These are phyloP conservation scores for Paecilomyces niveus DNA, from an alignment of 2,329 filamentous ascomycete species.

Conservation along the genomic window DNA sequence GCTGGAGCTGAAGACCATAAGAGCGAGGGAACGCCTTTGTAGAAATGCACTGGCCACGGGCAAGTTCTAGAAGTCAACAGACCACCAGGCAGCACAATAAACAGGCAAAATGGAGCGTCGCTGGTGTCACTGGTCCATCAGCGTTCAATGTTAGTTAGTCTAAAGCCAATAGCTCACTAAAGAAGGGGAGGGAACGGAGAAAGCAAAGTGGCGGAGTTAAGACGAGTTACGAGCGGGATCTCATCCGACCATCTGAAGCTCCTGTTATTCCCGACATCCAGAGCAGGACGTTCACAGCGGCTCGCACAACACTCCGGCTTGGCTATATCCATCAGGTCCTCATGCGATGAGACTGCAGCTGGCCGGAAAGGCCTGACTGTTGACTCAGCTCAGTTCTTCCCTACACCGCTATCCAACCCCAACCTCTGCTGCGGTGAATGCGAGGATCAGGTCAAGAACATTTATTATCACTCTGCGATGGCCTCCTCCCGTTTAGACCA, in stretches of 20 bases:
- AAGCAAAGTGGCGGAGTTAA: constrained; percentile 9
- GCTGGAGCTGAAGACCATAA: neutral
- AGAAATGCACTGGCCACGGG: neutral
- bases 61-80: neutral
- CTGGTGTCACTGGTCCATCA: neutral
- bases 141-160: neutral
- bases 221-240: constrained; percentile 7
- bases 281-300: neutral
- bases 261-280: constrained; percentile 1
- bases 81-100: neutral
- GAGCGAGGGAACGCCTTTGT: neutral
- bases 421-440: neutral
- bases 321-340: neutral
- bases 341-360: constrained; percentile 16
- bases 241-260: constrained; percentile 3
- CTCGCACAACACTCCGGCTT: neutral
- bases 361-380: constrained; percentile 23
- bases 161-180: neutral
- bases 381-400: constrained; percentile 3
- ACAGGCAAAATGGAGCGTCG: too few relatives aligned
- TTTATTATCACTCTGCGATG: constrained; percentile 38
- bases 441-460: neutral
- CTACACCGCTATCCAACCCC: neutral
- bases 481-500: constrained; percentile 66
- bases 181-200: neutral